Evolutionary conservation across 192 early-diverging fungal species (phyloP).

Genomic region (Coemansia sp.): DNA sequence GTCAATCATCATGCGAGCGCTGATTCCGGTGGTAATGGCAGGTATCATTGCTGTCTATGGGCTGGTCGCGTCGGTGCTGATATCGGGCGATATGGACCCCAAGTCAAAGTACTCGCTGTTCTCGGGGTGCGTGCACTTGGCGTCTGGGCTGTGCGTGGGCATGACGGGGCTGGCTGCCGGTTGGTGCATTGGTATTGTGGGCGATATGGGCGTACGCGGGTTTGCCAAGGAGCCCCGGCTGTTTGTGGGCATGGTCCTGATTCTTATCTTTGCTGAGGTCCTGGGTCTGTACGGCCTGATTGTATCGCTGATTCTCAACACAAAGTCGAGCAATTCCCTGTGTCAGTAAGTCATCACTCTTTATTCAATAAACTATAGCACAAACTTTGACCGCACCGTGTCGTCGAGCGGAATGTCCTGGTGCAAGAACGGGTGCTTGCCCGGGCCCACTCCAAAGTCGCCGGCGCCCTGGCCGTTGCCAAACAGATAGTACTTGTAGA

Average conservation of each 20-base stretch:
- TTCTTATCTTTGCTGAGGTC: slow-evolving; percentile 99
- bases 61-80: slow-evolving; percentile 90
- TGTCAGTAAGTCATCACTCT: slow-evolving; percentile 21
- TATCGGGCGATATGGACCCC: slow-evolving; percentile 63
- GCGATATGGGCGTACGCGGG: slow-evolving; percentile 91
- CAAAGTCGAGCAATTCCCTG: slow-evolving; percentile 65
- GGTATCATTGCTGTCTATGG: slow-evolving; percentile 99
- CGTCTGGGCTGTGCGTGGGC: slow-evolving; percentile 89
- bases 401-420: slow-evolving; percentile 55
- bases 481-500: slow-evolving; percentile 94
- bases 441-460: slow-evolving; percentile 72
- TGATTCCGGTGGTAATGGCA: slow-evolving; percentile 98
- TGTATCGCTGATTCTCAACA: slow-evolving; percentile 97
- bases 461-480: slow-evolving; percentile 82
- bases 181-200: slow-evolving; percentile 94
- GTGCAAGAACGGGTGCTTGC: slow-evolving; percentile 73
- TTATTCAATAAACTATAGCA: slow-evolving; percentile 16
- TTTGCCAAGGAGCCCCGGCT: slow-evolving; percentile 86
- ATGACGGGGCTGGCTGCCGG: slow-evolving; percentile 91
- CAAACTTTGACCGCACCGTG: slow-evolving; percentile 47
- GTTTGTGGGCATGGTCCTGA: slow-evolving; percentile 92
- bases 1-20: slow-evolving; percentile 81
- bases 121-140: slow-evolving; percentile 85
- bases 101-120: slow-evolving; percentile 50
- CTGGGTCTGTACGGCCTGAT: slow-evolving; percentile 96